phyloP scores from a whole-genome alignment of 257 asterid genomes.

The Solanum lycopersicoides region DNA sequence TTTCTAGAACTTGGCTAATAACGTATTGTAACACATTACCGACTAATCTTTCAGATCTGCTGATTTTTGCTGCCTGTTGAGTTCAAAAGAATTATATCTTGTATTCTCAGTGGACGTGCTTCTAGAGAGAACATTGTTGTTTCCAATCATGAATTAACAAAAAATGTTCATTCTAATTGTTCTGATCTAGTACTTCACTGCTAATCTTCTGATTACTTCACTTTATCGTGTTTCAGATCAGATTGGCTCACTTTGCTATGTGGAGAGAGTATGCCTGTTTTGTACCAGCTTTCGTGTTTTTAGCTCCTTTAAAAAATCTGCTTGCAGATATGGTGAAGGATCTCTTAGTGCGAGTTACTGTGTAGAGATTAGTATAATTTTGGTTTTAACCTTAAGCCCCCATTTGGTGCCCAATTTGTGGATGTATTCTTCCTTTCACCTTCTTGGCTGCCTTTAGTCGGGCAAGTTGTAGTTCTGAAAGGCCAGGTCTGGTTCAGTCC shows the following conservation, averaged over 20 bases:
- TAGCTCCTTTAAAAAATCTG: not conserved
- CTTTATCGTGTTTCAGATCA: not conserved
- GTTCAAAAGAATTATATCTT: not conserved
- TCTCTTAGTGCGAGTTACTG: not conserved
- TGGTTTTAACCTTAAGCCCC: not conserved
- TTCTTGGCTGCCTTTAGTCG: constrained; percentile 1
- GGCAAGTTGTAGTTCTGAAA: not conserved
- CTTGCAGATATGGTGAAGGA: not conserved
- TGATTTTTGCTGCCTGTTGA: not conserved
- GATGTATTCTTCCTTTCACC: not conserved
- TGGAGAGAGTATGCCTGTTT: not conserved
- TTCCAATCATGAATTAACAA: not conserved
- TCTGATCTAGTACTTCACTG: not conserved
- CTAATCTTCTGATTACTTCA: not conserved
- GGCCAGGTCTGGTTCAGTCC: constrained; percentile 6
- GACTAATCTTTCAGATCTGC: not conserved
- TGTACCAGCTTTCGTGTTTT: not conserved
- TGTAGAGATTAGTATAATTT: not conserved
- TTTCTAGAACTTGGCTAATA: not conserved
- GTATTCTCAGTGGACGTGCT: not conserved
- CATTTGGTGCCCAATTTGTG: not conserved
- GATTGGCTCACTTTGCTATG: not conserved
- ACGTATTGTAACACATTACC: not conserved
- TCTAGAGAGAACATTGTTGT: not conserved
- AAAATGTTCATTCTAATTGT: not conserved